Evolutionary conservation across 805 yeast genomes (phyloP), one percentile per base, ranked within the genome.

Genomic region (Spencermartinsiella europaea): DNA sequence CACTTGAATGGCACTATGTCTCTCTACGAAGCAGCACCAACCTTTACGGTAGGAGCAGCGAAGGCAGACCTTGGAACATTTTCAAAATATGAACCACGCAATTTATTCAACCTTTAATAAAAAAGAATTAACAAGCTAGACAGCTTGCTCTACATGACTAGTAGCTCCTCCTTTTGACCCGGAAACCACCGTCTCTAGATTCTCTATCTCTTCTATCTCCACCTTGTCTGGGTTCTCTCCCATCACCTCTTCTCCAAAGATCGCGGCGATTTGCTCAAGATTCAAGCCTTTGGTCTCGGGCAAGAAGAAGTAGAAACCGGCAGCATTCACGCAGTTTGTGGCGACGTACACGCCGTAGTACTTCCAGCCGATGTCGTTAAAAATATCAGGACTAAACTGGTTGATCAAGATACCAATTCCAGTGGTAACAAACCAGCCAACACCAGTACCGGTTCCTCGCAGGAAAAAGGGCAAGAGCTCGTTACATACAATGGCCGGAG

Each of bases 311-410:
- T 40, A 45, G 27, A 35, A 34, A 14, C 38, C 45, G 7, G 34
- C 3, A n/a, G 39, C 38, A 16, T 36, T 33, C 5, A 45, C n/a
- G 7, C 61, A 62, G 67, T 81, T 81, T 49, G 82, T 71, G 31
- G 68, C 65, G 7, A 85, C 85, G 64, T 83, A 84, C 64, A 83
- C 75, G 39, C 82, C 63, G 65, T 81, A 84, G 47, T 83, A 75
- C 50, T 82, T 83, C 75, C 83, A 80, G 47, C 73, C 71, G 48
- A 62, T 52, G 39, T 53, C 54, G 44, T 57, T 55, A 57, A 76
- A 60, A 61, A 71, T 67, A 39, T 74, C 70, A 16, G 85, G 86
- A 1, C 82, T 77, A 51, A 79, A 74, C 76, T 34, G 42, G 5
- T 37, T 35, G 36, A 33, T 31, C 33, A 31, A 37, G 20, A 42